Evolutionary conservation across 2,329 filamentous ascomycete species (phyloP), one percentile per base, ranked within the genome.

Genomic region (Colletotrichum gigasporum): DNA sequence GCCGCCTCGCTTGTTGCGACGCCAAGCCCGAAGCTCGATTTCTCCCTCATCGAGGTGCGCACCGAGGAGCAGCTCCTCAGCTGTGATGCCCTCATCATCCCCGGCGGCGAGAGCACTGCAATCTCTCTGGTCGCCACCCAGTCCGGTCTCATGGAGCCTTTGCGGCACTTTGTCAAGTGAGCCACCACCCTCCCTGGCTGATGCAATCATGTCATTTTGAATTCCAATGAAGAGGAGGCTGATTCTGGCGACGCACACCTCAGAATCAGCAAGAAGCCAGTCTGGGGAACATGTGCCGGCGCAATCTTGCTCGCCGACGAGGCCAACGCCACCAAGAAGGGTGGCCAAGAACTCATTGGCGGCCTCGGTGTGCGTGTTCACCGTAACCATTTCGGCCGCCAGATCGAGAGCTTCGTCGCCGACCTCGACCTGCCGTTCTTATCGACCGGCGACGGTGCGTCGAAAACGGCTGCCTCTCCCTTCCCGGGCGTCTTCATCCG

Each of bases 211-310:
- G 57, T 35, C 54, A 44, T 67, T 45, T 57, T 20, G 16, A 18
- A 64, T 61, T 64, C 56, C 34, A 42, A 6, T 5, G 11, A 26
- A 32, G 18, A 11, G 42, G 59, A 50, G 3, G 11, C 24, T 32
- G 47, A 44, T 34, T 28, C 26, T 28, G n/a, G n/a, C n/a, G n/a
- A n/a, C n/a, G n/a, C n/a, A n/a, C n/a, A n/a, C 14, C 22, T 11
- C 28, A 95, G 92, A 73, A 82, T 92, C 39, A 81, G 88, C 54
- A 88, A 91, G 69, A 94, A 91, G 70, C 94, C 94, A 10, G 92
- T 91, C 22, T 99, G 95, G 95, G 96, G 96, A 60, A 98, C 96
- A 18, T 99, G 96, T 76, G 96, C 96, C 11, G 96, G 96, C 9
- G 85, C 98, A 61, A 97, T 99, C 70, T 82, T 98, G 50, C 89